Percentiles rank a stretch among this genome's conserved stretches.
These are phyloP conservation scores for Sporothrix sp. DNA, from an alignment of 2,329 filamentous ascomycete species.

Conservation along the genomic window DNA sequence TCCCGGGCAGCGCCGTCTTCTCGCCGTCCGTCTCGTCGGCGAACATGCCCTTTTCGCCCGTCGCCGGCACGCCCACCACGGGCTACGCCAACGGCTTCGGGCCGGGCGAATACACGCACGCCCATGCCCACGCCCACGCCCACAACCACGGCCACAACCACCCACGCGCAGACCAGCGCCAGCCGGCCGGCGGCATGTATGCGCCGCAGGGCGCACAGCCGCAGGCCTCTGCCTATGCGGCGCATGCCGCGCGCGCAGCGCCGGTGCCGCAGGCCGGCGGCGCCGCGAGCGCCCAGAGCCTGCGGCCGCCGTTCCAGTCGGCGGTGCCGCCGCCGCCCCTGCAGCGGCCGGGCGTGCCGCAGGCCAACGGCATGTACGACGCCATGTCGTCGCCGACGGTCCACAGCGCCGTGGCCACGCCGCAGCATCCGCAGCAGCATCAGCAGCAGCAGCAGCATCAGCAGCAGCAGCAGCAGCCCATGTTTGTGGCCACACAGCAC, in stretches of 20 bases:
- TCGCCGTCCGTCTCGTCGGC: neutral
- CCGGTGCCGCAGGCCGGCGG: neutral
- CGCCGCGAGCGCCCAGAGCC: constrained; percentile 8
- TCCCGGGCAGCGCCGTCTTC: too few relatives aligned
- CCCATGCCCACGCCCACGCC: constrained; percentile 24
- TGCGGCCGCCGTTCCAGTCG: constrained; percentile 29
- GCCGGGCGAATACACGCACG: constrained; percentile 36
- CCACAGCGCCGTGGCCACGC: too few relatives aligned
- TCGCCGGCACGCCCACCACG: constrained; percentile 34
- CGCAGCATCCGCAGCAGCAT: constrained; percentile 29
- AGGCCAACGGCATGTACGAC: constrained; percentile 40
- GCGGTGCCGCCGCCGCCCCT: constrained; percentile 34
- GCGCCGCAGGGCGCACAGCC: too few relatives aligned
- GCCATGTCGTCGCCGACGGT: constrained; percentile 45
- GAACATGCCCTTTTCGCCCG: constrained; percentile 34
- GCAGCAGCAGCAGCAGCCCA: constrained; percentile 33
- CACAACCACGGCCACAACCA: too few relatives aligned
- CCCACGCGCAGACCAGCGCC: too few relatives aligned
- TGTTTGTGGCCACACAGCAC: constrained; percentile 50
- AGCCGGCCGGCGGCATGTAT: too few relatives aligned
- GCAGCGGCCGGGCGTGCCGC: constrained; percentile 36
- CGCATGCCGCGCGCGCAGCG: too few relatives aligned
- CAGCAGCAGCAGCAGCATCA: constrained; percentile 32
- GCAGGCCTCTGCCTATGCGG: too few relatives aligned
- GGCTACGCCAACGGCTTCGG: constrained; percentile 27